Conservation (phyloP, 352 stramenopile genomes). For the Phytophthora cryptogea region DNA sequence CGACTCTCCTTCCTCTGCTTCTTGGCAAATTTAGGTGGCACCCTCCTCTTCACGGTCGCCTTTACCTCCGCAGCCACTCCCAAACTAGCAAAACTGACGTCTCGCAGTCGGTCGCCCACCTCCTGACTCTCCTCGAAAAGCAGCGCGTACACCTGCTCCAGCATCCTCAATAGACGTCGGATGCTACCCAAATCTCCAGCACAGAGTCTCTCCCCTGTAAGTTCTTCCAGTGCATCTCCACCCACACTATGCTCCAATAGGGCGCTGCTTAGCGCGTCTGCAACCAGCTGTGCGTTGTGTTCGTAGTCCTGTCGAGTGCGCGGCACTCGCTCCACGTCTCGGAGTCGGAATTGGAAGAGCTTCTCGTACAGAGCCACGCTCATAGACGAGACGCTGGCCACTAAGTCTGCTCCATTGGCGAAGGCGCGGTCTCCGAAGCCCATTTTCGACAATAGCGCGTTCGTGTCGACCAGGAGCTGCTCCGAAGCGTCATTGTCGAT, state of each 20-base stretch:
- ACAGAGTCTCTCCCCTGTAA: conserved; percentile 65
- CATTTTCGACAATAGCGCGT: conserved; percentile 75
- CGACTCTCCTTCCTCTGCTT: conserved; percentile 25
- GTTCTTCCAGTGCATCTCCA: conserved; percentile 32
- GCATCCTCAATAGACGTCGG: conserved; percentile 51
- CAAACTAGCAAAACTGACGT: conserved; percentile 28
- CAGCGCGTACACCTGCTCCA: conserved; percentile 61
- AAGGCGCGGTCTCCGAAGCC: conserved; percentile 87
- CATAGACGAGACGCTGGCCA: conserved; percentile 90
- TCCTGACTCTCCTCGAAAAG: conserved; percentile 51
- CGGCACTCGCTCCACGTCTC: conserved; percentile 70
- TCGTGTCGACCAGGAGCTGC: conserved; percentile 53
- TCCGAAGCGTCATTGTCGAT: conserved; percentile 4
- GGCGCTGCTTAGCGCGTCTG: conserved; percentile 72
- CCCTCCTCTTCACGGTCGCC: conserved; percentile 1
- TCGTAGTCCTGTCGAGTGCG: conserved; percentile 73
- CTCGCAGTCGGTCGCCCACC: conserved; percentile 22
- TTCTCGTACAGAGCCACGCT: conserved; percentile 92
- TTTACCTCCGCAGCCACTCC: conserved; percentile 1
- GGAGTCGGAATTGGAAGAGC: conserved; percentile 87
- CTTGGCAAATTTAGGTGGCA: conserved; percentile 25
- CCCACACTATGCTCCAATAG: conserved; percentile 66
- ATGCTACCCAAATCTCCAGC: conserved; percentile 59
- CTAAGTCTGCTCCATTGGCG: conserved; percentile 68
- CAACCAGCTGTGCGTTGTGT: conserved; percentile 86